phyloP scores from a whole-genome alignment of 2,329 filamentous ascomycete genomes.

The Aspergillus sp. region DNA sequence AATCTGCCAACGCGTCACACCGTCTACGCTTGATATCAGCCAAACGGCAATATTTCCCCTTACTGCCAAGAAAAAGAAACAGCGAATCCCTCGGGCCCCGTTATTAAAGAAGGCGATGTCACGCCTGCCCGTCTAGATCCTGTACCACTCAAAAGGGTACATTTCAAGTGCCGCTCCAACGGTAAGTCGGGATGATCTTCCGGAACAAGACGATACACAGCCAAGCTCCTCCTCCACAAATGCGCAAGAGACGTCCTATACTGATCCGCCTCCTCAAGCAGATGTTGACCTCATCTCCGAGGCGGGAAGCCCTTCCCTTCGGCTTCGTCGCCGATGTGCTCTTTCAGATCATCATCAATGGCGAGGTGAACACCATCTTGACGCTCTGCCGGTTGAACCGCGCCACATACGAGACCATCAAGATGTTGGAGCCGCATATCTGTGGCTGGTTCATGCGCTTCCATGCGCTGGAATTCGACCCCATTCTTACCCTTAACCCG shows the following conservation, averaged over 20 bases:
- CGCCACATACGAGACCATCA: conserved; percentile 30
- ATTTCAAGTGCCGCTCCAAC: background rate
- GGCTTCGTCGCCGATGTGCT: conserved; percentile 31
- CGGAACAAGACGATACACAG: conserved; percentile 4
- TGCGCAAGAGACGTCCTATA: conserved; percentile 10
- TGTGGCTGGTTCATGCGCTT: conserved; percentile 31
- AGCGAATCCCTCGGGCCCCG: background rate
- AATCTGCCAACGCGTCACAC: conserved; percentile 27
- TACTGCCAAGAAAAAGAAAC: conserved; percentile 10
- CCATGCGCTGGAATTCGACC: conserved; percentile 62
- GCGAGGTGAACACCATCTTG: conserved; percentile 25
- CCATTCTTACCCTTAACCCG: conserved; percentile 50
- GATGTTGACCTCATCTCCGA: conserved; percentile 14
- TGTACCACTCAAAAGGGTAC: background rate
- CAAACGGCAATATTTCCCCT: conserved; percentile 15
- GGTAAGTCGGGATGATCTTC: conserved; percentile 13
- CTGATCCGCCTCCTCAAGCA: conserved; percentile 14
- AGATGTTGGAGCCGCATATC: conserved; percentile 29
- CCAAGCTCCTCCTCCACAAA: conserved; percentile 4
- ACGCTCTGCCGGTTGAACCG: conserved; percentile 30
- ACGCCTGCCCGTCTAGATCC: conserved; percentile 7
- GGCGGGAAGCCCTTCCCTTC: conserved; percentile 20
- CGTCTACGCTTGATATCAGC: conserved; percentile 17
- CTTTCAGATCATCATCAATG: conserved; percentile 32
- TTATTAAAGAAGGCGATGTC: conserved; percentile 16